Base-by-base conservation (phyloP, 2,329 filamentous ascomycete genomes). In the Ophiosphaerella narmari region DNA sequence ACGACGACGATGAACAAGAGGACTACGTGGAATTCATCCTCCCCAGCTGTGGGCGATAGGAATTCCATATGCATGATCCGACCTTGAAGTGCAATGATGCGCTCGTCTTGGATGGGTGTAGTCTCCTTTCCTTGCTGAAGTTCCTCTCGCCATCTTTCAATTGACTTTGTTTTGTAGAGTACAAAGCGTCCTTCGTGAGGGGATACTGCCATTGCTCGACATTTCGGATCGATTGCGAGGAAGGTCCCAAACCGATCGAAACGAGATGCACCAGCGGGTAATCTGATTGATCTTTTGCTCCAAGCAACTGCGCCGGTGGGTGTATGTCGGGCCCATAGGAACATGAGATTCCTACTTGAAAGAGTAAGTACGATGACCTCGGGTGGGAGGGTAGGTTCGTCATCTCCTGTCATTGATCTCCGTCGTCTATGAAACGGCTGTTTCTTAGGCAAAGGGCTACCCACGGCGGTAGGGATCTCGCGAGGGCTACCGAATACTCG, bases 51-150 rank as follows among this genome's bases (percentile, higher is more conserved):
- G 7, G 91, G 89, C 51, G 88, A 85, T 2, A 99, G 79, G 57
- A 97, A 99, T 18, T 91, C 88, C 79, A 97, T 86, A 60, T 90
- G 89, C 62, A 93, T 80, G 47, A 97, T 90, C n/a, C 90, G 91
- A 7, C 86, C 66, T 40, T 70, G 82, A 7, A 91, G 77, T 8
- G 64, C 48, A 24, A 74, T 51, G 2, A 65, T 61, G 34, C 74
- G 63, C 72, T 83, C 80, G 54, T 79, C 74, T 43, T 79, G 79
- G 48, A 96, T 81, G 1, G 88, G 88, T 8, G 61, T 78, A 71
- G 50, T 89, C 71, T 55, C 74, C 65, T n/a, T 75, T 71, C 29
- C 52, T 7, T 41, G 12, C 14, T 34, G 55, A 68, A 65, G 66
- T 75, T 85, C 62, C 61, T 69, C 59, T 72, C 80, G 66, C 83